A percentile compares a stretch with the other conserved stretches of the same genome.
These are phyloP conservation scores for Penicillium brevicompactum DNA, from an alignment of 2,329 filamentous ascomycete genomes.

Conservation along the genomic window DNA sequence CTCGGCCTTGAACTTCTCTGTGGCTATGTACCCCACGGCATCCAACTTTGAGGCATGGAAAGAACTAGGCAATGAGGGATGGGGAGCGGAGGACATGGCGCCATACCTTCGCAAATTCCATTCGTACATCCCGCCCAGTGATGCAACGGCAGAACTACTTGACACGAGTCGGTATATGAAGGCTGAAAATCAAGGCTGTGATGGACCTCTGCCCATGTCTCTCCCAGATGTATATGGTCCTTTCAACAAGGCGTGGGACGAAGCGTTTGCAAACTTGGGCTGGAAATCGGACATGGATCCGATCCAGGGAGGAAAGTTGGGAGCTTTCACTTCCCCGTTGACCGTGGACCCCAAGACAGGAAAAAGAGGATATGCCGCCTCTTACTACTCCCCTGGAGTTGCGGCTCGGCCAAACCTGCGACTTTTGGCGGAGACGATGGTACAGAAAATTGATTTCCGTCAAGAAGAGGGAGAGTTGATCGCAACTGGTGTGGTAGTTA, in stretches of 20 bases:
- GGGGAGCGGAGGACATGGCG: constrained; percentile 48
- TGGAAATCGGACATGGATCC: constrained; percentile 31
- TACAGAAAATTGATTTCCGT: constrained; percentile 50
- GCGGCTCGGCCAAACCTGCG: constrained; percentile 48
- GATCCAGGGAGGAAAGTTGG: constrained; percentile 41
- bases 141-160: constrained; percentile 14
- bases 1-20: constrained; percentile 48
- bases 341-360: constrained; percentile 35
- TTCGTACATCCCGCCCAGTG: constrained; percentile 30
- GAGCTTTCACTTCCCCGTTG: constrained; percentile 41
- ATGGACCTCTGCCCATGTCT: constrained; percentile 24
- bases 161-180: constrained; percentile 19
- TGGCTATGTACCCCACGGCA: constrained; percentile 23
- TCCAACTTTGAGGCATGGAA: constrained; percentile 51
- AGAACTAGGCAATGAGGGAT: constrained; percentile 49
- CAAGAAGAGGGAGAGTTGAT: constrained; percentile 22
- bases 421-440: constrained; percentile 50
- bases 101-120: constrained; percentile 54
- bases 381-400: constrained; percentile 45
- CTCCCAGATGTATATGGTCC: constrained; percentile 36
- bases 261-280: constrained; percentile 22
- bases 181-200: constrained; percentile 15
- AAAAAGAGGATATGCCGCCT: constrained; percentile 43
- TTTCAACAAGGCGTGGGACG: constrained; percentile 26
- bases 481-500: constrained; percentile 22